These are phyloP conservation scores for Fremontodendron californicum DNA, from an alignment of 345 rosid species.

Conservation along the genomic window DNA sequence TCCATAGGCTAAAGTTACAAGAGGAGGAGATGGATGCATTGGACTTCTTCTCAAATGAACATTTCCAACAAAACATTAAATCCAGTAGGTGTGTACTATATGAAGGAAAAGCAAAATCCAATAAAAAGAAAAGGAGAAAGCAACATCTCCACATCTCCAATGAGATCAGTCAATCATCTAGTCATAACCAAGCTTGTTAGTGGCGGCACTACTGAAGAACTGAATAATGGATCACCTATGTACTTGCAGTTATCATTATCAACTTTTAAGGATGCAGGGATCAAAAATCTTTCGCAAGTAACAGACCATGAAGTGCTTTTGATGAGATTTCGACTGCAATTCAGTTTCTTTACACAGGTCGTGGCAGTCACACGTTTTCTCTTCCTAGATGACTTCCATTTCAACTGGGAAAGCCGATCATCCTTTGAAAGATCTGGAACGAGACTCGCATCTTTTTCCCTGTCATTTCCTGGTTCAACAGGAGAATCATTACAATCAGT, in stretches of 20 bases:
- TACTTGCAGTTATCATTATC: constrained; percentile 68
- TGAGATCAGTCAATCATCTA: constrained; percentile 34
- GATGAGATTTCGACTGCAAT: background rate
- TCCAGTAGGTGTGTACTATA: background rate
- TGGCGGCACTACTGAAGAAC: constrained; percentile 43
- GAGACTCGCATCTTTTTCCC: constrained; percentile 15
- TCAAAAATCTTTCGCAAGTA: constrained; percentile 22
- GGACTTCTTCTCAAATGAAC: background rate
- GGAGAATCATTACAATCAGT: constrained; percentile 17
- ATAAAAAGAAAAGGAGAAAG: constrained; percentile 11
- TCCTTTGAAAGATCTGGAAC: constrained; percentile 61
- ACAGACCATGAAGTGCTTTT: constrained; percentile 10
- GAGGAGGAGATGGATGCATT: constrained; percentile 27
- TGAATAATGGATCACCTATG: constrained; percentile 44
- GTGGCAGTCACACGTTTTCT: constrained; percentile 40
- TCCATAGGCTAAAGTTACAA: constrained; percentile 26
- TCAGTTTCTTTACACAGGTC: constrained; percentile 31
- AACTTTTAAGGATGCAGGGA: constrained; percentile 33
- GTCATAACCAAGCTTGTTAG: constrained; percentile 66
- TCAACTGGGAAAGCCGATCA: constrained; percentile 44
- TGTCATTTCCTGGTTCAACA: constrained; percentile 21
- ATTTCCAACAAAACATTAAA: background rate
- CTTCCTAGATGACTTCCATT: constrained; percentile 63
- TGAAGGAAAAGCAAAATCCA: constrained; percentile 21
- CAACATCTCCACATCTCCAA: constrained; percentile 4